These are phyloP conservation scores for Tricholoma bakamatsutake DNA, from an alignment of 768 basidiomycete species.

Conservation along the genomic window DNA sequence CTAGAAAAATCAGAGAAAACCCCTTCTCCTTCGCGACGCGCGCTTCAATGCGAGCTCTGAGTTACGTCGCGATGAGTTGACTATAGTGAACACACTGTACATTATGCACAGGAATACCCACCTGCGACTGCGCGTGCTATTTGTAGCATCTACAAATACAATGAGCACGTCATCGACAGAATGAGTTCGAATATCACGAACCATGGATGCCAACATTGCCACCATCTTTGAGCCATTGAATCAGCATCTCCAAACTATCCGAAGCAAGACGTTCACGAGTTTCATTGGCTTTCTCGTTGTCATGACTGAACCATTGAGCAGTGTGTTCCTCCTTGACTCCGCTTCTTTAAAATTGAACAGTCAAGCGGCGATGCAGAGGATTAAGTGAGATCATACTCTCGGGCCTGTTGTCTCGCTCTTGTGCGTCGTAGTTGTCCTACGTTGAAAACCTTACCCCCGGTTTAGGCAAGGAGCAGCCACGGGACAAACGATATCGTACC, in stretches of 20 bases:
- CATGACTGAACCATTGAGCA: slow-evolving; percentile 83
- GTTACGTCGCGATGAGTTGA: neutral
- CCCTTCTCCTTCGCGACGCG: slow-evolving; percentile 85
- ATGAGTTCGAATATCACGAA: slow-evolving; percentile 23
- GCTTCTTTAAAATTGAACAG: slow-evolving; percentile 38
- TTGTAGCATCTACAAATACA: slow-evolving; percentile 76
- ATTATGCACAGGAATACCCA: slow-evolving; percentile 20
- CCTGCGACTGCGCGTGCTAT: slow-evolving; percentile 79
- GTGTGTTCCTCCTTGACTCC: slow-evolving; percentile 90
- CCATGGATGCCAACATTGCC: slow-evolving; percentile 98
- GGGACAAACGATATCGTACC: slow-evolving; percentile 31
- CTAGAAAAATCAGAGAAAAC: slow-evolving; percentile 86
- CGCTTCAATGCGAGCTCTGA: slow-evolving; percentile 75
- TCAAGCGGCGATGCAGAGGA: neutral
- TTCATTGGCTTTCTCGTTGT: slow-evolving; percentile 71
- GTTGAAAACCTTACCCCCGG: slow-evolving; percentile 79
- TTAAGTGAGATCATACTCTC: slow-evolving; percentile 42
- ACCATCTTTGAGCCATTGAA: slow-evolving; percentile 90
- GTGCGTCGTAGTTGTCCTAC: slow-evolving; percentile 91
- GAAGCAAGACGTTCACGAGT: slow-evolving; percentile 78
- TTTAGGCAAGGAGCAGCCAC: neutral
- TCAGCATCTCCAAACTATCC: slow-evolving; percentile 92
- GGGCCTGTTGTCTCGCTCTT: slow-evolving; percentile 74
- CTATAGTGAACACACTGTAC: neutral
- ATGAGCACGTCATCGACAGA: neutral